Percentiles rank a stretch among this genome's conserved stretches.
Evolutionary conservation across 2,329 filamentous ascomycete genomes (phyloP).

Genomic region (Phyllosticta citrichinensis): DNA sequence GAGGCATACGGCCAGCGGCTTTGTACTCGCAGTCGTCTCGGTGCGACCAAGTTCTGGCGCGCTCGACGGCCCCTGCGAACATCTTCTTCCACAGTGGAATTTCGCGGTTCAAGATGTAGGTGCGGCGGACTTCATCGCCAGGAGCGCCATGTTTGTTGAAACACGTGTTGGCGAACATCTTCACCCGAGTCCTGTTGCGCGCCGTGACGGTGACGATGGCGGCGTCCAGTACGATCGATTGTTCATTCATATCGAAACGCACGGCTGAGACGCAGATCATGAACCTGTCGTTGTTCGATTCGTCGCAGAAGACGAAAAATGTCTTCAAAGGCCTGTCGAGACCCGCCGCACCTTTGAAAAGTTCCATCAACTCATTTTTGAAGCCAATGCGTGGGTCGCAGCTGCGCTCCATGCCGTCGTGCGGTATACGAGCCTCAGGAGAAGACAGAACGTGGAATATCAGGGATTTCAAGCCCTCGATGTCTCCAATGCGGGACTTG

Average conservation of each 20-base stretch:
- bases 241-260: slow-evolving; percentile 24
- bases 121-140: neutral
- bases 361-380: no score
- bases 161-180: neutral
- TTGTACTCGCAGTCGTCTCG: slow-evolving; percentile 23
- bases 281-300: slow-evolving; percentile 12
- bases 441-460: no score
- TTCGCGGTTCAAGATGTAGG: slow-evolving; percentile 15
- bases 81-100: slow-evolving; percentile 14
- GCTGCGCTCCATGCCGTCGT: no score
- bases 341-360: neutral
- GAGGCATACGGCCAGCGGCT: slow-evolving; percentile 13
- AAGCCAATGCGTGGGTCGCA: no score
- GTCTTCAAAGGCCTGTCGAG: slow-evolving; percentile 15
- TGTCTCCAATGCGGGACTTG: no score
- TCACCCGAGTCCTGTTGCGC: neutral
- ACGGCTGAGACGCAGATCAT: slow-evolving; percentile 19
- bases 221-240: slow-evolving; percentile 23
- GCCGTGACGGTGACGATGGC: slow-evolving; percentile 22
- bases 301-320: slow-evolving; percentile 15
- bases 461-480: no score
- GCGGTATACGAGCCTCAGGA: no score
- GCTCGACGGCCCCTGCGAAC: slow-evolving; percentile 16
- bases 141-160: neutral
- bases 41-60: slow-evolving; percentile 32